phyloP scores from a whole-genome alignment of 495 filamentous ascomycete species.

The Neurospora intermedia region DNA sequence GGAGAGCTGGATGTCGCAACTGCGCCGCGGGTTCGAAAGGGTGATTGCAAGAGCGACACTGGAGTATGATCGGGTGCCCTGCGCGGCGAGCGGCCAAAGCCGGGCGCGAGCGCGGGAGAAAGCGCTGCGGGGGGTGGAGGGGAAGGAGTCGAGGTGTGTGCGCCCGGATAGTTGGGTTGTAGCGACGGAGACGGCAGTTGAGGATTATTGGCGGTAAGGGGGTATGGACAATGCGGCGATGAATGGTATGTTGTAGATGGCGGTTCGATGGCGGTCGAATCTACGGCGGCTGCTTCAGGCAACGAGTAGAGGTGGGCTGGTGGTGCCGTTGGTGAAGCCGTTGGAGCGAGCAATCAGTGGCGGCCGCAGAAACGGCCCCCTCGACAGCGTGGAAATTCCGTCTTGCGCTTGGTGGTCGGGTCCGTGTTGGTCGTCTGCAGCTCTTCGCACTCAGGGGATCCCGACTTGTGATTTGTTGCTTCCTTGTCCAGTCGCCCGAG shows the following conservation, averaged over 20 bases:
- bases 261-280: constrained; percentile 11
- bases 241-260: neutral
- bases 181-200: constrained; percentile 24
- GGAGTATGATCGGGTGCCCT: constrained; percentile 28
- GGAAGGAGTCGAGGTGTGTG: constrained; percentile 13
- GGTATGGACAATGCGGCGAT: neutral
- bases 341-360: constrained; percentile 26
- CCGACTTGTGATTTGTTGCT: neutral
- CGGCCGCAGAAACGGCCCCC: constrained; percentile 34
- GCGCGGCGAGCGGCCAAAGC: constrained; percentile 18
- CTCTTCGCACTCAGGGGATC: neutral
- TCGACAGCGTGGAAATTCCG: constrained; percentile 6
- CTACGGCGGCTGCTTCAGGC: constrained; percentile 27
- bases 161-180: constrained; percentile 24
- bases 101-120: constrained; percentile 7
- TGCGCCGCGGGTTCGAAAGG: constrained; percentile 35
- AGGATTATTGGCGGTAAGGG: constrained; percentile 20
- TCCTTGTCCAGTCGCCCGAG: neutral
- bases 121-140: constrained; percentile 14
- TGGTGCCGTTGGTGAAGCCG: constrained; percentile 34
- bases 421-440: neutral
- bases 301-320: constrained; percentile 18
- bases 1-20: constrained; percentile 7
- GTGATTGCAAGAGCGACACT: constrained; percentile 27
- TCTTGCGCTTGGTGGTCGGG: neutral